Base-by-base conservation (phyloP, 2,329 filamentous ascomycete genomes). In the Monilinia vaccinii-corymbosi region DNA sequence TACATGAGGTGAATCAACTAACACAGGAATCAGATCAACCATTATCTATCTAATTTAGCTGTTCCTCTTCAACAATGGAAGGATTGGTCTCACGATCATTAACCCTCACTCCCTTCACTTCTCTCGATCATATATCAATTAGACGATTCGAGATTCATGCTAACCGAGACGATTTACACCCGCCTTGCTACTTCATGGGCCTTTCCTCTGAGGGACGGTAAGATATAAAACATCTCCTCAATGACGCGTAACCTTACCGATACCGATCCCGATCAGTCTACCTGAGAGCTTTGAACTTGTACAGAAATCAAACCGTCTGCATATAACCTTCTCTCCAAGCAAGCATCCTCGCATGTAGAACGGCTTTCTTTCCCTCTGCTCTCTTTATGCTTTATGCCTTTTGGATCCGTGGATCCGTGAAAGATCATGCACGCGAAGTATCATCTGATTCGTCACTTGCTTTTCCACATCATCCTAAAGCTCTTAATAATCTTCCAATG, bases 321-420 rank as follows among this genome's bases (percentile, higher is more conserved):
- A 53, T 40, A 44, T 31, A 56, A 34, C 28, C 31, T 56, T 56
- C n/a, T 25, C 49, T 48, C 4, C 49, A 51, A 51, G 46, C 51
- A 53, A 53, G 51, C 51, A 53, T 53, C 51, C 53, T 46, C 44
- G 28, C 42, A 47, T 47, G 3, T 51, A 23, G 31, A 59, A 25
- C 56, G 38, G 21, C 16, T 31, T 53, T 59, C 56, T 38, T 23
- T 38, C 32, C 32, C 52, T 31, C 4, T 23, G 18, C 31, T 16
- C 23, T n/a, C n/a, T n/a, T n/a, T n/a, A n/a, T n/a, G n/a, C n/a
- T 44, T 31, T 42, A 11, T 23, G 34, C 21, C 25, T 14, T 31
- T 18, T 11, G 1, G 13, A 34, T 36, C 44, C 34, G 16, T 11
- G 1, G 13, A 34, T 36, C 44, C 34, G 16, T 48, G 42, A 6